These are phyloP conservation scores for Aspergillus bombycis DNA, from an alignment of 2,329 filamentous ascomycete species.

Conservation along the genomic window DNA sequence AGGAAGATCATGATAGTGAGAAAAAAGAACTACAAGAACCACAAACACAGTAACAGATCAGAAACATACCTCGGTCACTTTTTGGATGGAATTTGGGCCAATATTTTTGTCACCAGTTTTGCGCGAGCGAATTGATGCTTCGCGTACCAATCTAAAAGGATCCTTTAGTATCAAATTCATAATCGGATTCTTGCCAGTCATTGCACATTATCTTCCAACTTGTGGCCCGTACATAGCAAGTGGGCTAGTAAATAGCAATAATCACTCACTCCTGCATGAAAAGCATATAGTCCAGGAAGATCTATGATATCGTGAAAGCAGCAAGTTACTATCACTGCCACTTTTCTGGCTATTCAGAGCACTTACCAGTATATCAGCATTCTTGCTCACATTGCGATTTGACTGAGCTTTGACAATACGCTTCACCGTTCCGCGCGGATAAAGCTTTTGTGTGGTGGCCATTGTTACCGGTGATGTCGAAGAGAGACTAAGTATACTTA, in stretches of 20 bases:
- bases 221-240: not conserved
- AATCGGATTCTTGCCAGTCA: not conserved
- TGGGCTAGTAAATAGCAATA: not conserved
- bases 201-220: not conserved
- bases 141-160: constrained; percentile 66
- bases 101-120: constrained; percentile 72
- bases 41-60: not conserved
- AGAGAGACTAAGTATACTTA: not conserved
- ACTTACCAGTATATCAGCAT: constrained; percentile 79
- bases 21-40: not conserved
- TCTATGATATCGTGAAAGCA: constrained; percentile 51
- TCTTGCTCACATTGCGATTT: constrained; percentile 77
- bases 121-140: constrained; percentile 76
- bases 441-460: constrained; percentile 71
- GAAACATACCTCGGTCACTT: constrained; percentile 69
- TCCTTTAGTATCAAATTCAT: not conserved
- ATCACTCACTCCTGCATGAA: constrained; percentile 69
- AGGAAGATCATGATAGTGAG: constrained; percentile 14
- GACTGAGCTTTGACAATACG: constrained; percentile 90
- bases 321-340: not conserved
- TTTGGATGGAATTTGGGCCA: constrained; percentile 75
- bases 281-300: constrained; percentile 81
- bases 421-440: constrained; percentile 81
- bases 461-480: constrained; percentile 40
- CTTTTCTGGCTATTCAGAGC: not conserved